Evolutionary conservation across 2,329 filamentous ascomycete species (phyloP), one percentile per base, ranked within the genome.

Genomic region (Penicillium occitanis): DNA sequence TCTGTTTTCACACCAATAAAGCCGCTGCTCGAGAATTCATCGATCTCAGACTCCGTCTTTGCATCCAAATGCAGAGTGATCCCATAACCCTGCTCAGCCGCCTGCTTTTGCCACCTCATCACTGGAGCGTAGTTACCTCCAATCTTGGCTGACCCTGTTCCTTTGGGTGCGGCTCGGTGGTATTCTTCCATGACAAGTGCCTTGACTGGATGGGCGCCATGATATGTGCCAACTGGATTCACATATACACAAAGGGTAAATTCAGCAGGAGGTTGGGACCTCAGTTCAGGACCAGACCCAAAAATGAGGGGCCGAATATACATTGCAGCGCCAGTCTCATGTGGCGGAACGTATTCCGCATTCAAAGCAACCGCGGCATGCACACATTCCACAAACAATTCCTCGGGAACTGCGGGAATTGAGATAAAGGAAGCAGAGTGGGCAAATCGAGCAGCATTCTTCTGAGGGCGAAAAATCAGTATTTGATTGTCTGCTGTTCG

Each of bases 71-170:
- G 76, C 42, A 78, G 68, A 2, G 73, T 76, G n/a, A 79, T 70
- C 3, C 61, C 64, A 57, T 70, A 79, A 0, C 76, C 77, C 28
- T 75, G 70, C 8, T 65, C 67, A 14, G 68, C 61, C n/a, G 77
- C 77, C 42, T 73, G 69, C 13, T 73, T 71, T 8, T 68, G 72
- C 66, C 72, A 76, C n/a, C 70, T 68, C n/a, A 77, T 68, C 2
- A 76, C 77, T 3, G 77, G 74, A 0, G 74, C 77, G 66, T 79
- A 79, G 64, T 79, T 79, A 0, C 77, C 77, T 5, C 76, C 77
- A 10, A 78, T 73, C 65, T 78, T 78, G 33, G 70, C 75, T 37
- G 68, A 67, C 1, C 77, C 76, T 1, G 71, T 73, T 1, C 77
- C 77, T 17, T 68, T 69, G 0, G 77, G 75, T 6, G 77, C 76